These are phyloP conservation scores for Cutaneotrichosporon spelunceum DNA, from an alignment of 1,284 basidiomycete species.

Conservation along the genomic window DNA sequence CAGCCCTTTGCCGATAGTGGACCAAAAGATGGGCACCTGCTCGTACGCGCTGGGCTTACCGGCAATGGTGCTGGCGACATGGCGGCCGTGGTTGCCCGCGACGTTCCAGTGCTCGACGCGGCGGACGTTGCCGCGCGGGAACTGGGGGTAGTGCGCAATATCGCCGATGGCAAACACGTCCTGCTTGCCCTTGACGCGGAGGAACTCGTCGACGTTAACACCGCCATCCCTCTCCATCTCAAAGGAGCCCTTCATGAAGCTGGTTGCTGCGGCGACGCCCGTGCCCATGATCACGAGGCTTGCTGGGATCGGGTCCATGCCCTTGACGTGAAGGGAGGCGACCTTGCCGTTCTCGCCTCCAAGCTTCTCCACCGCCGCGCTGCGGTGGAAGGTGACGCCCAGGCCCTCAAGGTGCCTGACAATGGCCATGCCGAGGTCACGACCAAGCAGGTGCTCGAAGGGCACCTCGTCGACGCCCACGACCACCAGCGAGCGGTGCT, in stretches of 20 bases:
- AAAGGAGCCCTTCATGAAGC: slow-evolving; percentile 67
- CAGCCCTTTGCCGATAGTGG: slow-evolving; percentile 67
- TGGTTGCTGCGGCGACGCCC: slow-evolving; percentile 80
- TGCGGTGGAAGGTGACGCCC: slow-evolving; percentile 80
- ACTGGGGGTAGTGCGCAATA: slow-evolving; percentile 77
- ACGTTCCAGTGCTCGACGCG: slow-evolving; percentile 56
- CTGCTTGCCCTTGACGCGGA: slow-evolving; percentile 63
- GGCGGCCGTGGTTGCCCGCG: slow-evolving; percentile 78
- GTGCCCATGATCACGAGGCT: slow-evolving; percentile 85
- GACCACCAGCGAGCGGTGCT: slow-evolving; percentile 63
- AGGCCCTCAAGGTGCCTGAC: slow-evolving; percentile 77
- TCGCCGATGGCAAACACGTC: slow-evolving; percentile 85
- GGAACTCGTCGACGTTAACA: slow-evolving; percentile 73
- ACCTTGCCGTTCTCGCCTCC: slow-evolving; percentile 47
- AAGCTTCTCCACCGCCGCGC: slow-evolving; percentile 69
- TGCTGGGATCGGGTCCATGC: slow-evolving; percentile 63
- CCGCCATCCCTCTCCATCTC: slow-evolving; percentile 73
- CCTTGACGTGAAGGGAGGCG: slow-evolving; percentile 62
- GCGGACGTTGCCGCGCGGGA: slow-evolving; percentile 43
- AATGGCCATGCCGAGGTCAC: slow-evolving; percentile 72
- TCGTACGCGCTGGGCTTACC: slow-evolving; percentile 45
- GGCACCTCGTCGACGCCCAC: slow-evolving; percentile 82
- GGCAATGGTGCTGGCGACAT: slow-evolving; percentile 69
- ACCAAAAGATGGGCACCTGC: slow-evolving; percentile 86
- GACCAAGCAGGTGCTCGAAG: slow-evolving; percentile 76